A percentile compares a stretch with the other conserved stretches of the same genome.
phyloP scores from a whole-genome alignment of 768 basidiomycete species.

The Porpolomopsis calyptriformis region DNA sequence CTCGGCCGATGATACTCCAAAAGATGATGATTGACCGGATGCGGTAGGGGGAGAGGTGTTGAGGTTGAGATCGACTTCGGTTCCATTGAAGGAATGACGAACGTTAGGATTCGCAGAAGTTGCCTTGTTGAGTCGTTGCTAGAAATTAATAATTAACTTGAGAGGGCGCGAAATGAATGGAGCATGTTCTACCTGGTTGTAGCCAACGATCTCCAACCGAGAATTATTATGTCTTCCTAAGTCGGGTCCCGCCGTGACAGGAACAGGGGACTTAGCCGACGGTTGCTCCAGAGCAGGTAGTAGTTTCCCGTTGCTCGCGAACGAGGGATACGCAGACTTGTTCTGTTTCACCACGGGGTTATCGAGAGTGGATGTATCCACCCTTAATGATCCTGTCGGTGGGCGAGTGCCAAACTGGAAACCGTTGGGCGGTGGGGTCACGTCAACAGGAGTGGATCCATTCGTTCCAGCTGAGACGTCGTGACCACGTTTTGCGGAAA shows the following conservation, averaged over 20 bases:
- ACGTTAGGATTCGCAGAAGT: constrained; percentile 36
- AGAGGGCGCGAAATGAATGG: constrained; percentile 1
- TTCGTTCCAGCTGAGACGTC: constrained; percentile 26
- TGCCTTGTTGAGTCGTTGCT: constrained; percentile 6
- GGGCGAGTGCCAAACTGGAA: constrained; percentile 48
- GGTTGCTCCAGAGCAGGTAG: constrained; percentile 48
- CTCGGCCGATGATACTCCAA: constrained; percentile 34
- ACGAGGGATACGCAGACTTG: constrained; percentile 76
- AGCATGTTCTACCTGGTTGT: constrained; percentile 44
- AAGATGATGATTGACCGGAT: constrained; percentile 34
- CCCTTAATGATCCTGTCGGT: constrained; percentile 58
- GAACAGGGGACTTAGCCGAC: constrained; percentile 60
- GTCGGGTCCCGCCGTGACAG: constrained; percentile 79
- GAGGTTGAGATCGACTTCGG: constrained; percentile 53
- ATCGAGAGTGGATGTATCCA: constrained; percentile 62
- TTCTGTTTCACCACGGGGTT: constrained; percentile 57
- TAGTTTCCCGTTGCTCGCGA: constrained; percentile 49
- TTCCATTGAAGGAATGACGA: constrained; percentile 69
- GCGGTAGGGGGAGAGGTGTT: constrained; percentile 39
- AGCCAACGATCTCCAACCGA: constrained; percentile 63
- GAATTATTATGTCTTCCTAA: constrained; percentile 66
- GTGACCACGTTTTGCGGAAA: constrained; percentile 55
- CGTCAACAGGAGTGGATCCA: constrained; percentile 46
- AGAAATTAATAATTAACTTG: constrained; percentile 5
- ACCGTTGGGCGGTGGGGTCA: constrained; percentile 30